Conservation (phyloP, 225 moss, liverwort and hornwort species). For the Takakia lepidozioides region DNA sequence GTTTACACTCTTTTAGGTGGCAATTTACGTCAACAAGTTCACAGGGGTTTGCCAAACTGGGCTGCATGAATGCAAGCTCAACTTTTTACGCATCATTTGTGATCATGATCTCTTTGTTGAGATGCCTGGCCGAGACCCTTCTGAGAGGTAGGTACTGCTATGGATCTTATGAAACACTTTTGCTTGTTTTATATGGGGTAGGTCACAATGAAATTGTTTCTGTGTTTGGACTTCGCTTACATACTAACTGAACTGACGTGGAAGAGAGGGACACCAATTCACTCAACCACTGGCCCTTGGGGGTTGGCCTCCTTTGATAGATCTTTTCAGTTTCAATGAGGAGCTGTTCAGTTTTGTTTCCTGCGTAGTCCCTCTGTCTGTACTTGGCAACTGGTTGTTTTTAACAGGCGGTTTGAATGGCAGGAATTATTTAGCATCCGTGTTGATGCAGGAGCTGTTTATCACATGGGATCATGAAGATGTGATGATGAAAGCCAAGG, state of each 20-base stretch:
- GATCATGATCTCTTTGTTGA: constrained; percentile 98
- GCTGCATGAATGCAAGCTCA: constrained; percentile 93
- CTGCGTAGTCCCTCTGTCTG: too few relatives aligned
- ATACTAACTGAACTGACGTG: too few relatives aligned
- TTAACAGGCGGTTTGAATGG: constrained; percentile 5
- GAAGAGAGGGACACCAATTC: too few relatives aligned
- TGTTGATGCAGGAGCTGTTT: constrained; percentile 89
- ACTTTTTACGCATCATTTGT: constrained; percentile 82
- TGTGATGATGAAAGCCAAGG: constrained; percentile 69
- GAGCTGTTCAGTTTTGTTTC: too few relatives aligned
- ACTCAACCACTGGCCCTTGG: too few relatives aligned
- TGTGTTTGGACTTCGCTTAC: too few relatives aligned
- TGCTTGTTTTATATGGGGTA: too few relatives aligned
- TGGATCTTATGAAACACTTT: too few relatives aligned
- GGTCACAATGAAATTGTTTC: too few relatives aligned
- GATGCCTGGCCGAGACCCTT: constrained; percentile 96
- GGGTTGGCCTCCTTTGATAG: too few relatives aligned
- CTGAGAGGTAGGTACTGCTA: constrained; percentile 55
- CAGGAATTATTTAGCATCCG: constrained; percentile 96
- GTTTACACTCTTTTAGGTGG: constrained; percentile 59
- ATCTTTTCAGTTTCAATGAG: too few relatives aligned
- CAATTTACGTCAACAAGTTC: constrained; percentile 90
- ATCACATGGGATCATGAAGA: constrained; percentile 96
- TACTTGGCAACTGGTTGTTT: not conserved
- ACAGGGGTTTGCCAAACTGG: constrained; percentile 79